A percentile compares a stretch with the other conserved stretches of the same genome.
Evolutionary conservation across 2,329 filamentous ascomycete species (phyloP).

Genomic region (Cytospora chrysosperma): DNA sequence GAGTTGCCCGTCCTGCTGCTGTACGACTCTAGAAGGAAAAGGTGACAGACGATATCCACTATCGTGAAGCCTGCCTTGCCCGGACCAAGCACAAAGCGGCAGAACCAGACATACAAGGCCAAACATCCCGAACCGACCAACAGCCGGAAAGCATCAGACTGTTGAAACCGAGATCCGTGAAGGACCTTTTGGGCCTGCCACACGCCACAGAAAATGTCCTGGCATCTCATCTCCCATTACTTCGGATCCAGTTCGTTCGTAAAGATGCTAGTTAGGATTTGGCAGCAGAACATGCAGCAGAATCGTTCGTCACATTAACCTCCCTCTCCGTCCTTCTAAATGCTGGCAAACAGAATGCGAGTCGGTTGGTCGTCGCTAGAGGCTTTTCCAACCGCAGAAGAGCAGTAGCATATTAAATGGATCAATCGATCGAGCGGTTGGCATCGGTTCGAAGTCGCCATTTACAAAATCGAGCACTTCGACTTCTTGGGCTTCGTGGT

Average conservation of each 20-base stretch:
- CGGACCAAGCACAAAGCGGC: conserved; percentile 13
- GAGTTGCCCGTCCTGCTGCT: conserved; percentile 24
- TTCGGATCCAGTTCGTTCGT: conserved; percentile 5
- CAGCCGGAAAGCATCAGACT: conserved; percentile 21
- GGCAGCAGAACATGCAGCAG: conserved; percentile 5
- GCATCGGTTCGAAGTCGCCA: conserved; percentile 20
- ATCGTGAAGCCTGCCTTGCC: background rate
- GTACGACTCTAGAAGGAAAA: conserved; percentile 22
- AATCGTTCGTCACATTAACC: background rate
- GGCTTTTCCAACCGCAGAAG: conserved; percentile 14
- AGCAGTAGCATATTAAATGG: conserved; percentile 17
- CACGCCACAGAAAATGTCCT: background rate
- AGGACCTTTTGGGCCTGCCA: background rate
- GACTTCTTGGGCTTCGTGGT: conserved; percentile 59
- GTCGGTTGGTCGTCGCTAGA: conserved; percentile 13
- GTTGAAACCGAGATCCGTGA: background rate
- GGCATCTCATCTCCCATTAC: background rate
- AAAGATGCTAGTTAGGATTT: background rate
- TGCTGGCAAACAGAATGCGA: conserved; percentile 1
- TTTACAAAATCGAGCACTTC: conserved; percentile 70
- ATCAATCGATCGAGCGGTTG: conserved; percentile 10
- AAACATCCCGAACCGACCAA: conserved; percentile 16
- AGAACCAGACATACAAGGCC: conserved; percentile 24
- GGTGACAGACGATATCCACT: conserved; percentile 27
- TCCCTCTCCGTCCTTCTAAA: conserved; percentile 8